Evolutionary conservation across 148 eudicot species (phyloP), one percentile per base, ranked within the genome.

Genomic region (Polygonum maritimum): DNA sequence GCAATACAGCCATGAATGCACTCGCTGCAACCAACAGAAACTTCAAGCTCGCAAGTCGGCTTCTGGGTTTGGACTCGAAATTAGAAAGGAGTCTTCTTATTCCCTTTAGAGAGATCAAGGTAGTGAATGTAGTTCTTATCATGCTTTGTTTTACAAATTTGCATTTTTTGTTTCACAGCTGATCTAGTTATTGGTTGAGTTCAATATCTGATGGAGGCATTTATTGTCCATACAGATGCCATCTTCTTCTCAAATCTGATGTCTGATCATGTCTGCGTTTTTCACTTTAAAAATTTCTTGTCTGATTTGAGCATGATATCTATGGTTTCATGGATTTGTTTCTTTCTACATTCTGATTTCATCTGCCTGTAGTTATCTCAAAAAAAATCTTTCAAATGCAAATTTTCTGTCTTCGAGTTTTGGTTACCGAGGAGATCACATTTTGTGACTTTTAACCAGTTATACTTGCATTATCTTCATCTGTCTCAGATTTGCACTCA

Each of bases 101-200:
- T 77, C 92, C 92, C 9, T 89, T 87, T 70, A 80, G 90, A 75
- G 92, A 89, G 79, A 87, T 89, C 81, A 89, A 89, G 90, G 92
- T 84, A 72, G 36, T 48, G 9, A 21, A 38, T 47, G 21, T 44
- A 40, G 74, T 39, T 71, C 31, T 39, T 15, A 16, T 71, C 33
- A 22, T 71, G 41, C 48, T 22, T 71, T 40, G 16, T 40, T 12
- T 21, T 44, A 72, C 52, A 41, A n/a, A 11, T 36, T 67, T 69
- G 18, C 71, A 72, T 39, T 14, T 19, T 62, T 15, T 39, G 2
- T 52, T 15, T 8, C 65, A 26, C 49, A 10, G 9, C 2, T 69
- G 11, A 7, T 16, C 52, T 70, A 2, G 33, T 19, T 76, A 2
- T 22, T 14, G 65, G 36, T 51, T 58, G 71, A 47, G 71, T 19